Evolutionary conservation across 306 rosid genomes (phyloP), one percentile per base, ranked within the genome.

Genomic region (Dryas octopetala): DNA sequence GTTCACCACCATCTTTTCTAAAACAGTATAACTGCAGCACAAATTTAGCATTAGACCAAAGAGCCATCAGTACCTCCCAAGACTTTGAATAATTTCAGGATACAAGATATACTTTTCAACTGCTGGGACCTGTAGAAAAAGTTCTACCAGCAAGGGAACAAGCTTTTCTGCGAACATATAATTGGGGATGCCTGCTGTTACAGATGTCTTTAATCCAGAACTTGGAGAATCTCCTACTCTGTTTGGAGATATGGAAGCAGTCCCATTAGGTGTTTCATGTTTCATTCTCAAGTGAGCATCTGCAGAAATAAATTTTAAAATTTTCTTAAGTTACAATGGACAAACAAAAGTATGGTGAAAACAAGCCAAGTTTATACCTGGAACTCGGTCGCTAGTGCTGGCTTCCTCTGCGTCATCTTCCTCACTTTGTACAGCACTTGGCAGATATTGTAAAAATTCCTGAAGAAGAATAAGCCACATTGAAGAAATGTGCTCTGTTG

Each of bases 51-150:
- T 65, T 40, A 79, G 76, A 71, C 32, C 74, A 38, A 14, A 79
- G 79, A 71, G 77, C 64, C 73, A 61, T 54, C 66, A 76, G 84
- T 91, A 95, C 98, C 98, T 91, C 84, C 93, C 97, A 7, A 95
- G 88, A 85, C 96, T 79, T 88, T 89, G 98, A 82, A 95, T 87
- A 67, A 95, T 76, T 85, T 95, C 98, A 61, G 98, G 96, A 88
- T 91, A 91, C 76, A 91, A 75, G 70, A 86, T 88, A 74, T 83
- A 82, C 80, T 90, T 95, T 78, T 91, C 97, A 82, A 87, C 85
- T 48, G 78, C 86, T 64, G 97, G 91, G 50, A 96, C 91, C 79
- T 81, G 90, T 74, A 95, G 83, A 73, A 95, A 91, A 85, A 95
- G 98, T 78, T 88, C 95, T 7, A 91, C 89, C 79, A 91, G 77